Conservation (phyloP, 2,329 filamentous ascomycete species). For the Exophiala aquamarina region DNA sequence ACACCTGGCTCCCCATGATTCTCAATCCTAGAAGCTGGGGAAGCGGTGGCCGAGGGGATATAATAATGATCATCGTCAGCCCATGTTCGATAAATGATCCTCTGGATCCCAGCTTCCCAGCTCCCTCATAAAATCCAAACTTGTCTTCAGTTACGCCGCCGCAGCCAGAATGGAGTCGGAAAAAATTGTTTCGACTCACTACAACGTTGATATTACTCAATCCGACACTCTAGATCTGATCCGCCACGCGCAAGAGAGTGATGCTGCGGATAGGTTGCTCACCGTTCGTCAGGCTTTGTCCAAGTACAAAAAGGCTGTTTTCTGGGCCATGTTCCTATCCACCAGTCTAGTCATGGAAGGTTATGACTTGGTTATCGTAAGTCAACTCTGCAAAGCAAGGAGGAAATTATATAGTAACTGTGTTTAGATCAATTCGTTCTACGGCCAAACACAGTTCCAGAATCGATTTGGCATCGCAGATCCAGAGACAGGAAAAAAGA, state of each 20-base stretch:
- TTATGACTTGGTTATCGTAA: conserved; percentile 29
- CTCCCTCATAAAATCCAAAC: not conserved
- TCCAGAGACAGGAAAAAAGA: conserved; percentile 24
- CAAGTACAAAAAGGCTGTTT: conserved; percentile 30
- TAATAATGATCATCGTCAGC: too few species aligned
- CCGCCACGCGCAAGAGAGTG: conserved; percentile 17
- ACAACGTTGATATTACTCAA: not conserved
- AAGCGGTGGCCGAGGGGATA: too few species aligned
- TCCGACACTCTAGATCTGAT: conserved; percentile 12
- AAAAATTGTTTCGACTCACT: conserved; percentile 11
- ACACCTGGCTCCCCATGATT: too few species aligned
- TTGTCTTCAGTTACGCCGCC: not conserved
- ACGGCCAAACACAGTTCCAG: conserved; percentile 30
- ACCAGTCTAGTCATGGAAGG: conserved; percentile 30
- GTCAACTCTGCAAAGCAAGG: conserved; percentile 6
- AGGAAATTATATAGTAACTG: not conserved
- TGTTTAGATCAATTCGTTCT: conserved; percentile 20
- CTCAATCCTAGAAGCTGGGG: too few species aligned
- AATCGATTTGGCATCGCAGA: conserved; percentile 29
- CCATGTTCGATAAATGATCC: not conserved
- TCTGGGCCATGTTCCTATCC: conserved; percentile 29
- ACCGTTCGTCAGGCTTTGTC: conserved; percentile 24
- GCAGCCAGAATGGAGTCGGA: conserved; percentile 8
- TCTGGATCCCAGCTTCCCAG: not conserved
- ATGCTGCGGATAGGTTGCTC: conserved; percentile 25